These are phyloP conservation scores for Aspergillus caelatus DNA, from an alignment of 2,329 filamentous ascomycete species.

Conservation along the genomic window DNA sequence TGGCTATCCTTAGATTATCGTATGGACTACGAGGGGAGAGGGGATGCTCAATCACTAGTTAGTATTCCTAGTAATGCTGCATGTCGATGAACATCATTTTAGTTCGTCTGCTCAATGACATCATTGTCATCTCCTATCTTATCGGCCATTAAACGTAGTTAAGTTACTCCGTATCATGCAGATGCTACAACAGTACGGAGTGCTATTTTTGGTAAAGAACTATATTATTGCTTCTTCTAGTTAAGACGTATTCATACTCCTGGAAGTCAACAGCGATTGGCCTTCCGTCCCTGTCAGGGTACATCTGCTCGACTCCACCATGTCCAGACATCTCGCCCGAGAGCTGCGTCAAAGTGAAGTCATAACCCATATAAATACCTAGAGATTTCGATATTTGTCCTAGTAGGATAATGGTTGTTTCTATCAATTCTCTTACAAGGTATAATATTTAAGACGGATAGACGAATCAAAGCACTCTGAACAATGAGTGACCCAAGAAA, in stretches of 20 bases:
- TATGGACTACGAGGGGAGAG: neutral
- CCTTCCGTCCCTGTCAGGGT: neutral
- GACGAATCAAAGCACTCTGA: neutral
- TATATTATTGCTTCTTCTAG: neutral
- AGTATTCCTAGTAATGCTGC: neutral
- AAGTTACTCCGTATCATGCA: neutral
- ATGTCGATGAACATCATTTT: too few species aligned
- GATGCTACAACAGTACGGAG: neutral
- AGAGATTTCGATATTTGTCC: neutral
- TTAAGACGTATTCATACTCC: neutral
- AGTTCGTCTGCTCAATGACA: conserved; percentile 4
- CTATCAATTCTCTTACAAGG: neutral
- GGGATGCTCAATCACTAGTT: neutral
- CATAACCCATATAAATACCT: conserved; percentile 18
- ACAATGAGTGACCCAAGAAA: conserved; percentile 51
- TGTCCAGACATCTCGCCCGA: conserved; percentile 14
- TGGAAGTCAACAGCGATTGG: neutral
- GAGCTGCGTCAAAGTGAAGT: conserved; percentile 33
- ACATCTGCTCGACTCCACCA: neutral
- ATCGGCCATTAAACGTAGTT: neutral
- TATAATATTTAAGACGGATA: neutral
- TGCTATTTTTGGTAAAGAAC: neutral
- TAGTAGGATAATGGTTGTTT: neutral
- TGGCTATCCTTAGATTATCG: neutral
- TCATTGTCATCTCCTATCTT: neutral